Evolutionary conservation across 768 basidiomycete genomes (phyloP), one percentile per base, ranked within the genome.

Genomic region (Albatrellus ellisii): DNA sequence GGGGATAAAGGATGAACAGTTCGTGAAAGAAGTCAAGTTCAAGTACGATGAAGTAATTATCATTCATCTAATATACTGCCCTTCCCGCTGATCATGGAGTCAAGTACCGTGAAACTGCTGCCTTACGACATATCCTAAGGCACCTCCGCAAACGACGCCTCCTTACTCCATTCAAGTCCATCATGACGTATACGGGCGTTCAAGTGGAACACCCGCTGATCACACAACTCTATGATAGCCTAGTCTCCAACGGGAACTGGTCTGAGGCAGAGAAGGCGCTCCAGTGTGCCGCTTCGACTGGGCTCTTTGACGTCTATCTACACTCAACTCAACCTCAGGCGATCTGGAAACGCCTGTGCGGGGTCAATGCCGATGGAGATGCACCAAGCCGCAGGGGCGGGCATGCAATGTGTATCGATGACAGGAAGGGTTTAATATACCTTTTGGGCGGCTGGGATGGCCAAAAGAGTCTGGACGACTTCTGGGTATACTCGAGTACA

Each of bases 381-480:
- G 58, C 68, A 0, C 85, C 86, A 4, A 65, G 69, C 20, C 64
- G 72, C 34, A 73, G 86, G 0, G 81, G 85, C 12, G 86, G 85
- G 0, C 83, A 88, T 48, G 78, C 81, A 17, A 84, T 85, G 80
- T 85, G 81, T 50, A 73, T 86, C 47, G 84, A 87, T 52, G 61
- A 68, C 18, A 63, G 68, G 6, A 67, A 72, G 28, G 71, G 72
- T 5, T 57, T 70, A 33, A 73, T 88, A 22, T 87, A 87, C 54
- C 66, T 88, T 17, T 74, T 85, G 41, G 86, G 85, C 1, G 86
- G 86, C 0, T 88, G 79, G 75, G 73, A 85, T 46, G 83, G 86
- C 1, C 59, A 73, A 42, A 75, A 70, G 45, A 76, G 73, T 37
- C 61, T 88, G 24, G 79, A 82, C 52, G 85, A 89, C 56, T 79